These are phyloP conservation scores for Quercus gilva DNA, from an alignment of 306 rosid species.

Conservation along the genomic window DNA sequence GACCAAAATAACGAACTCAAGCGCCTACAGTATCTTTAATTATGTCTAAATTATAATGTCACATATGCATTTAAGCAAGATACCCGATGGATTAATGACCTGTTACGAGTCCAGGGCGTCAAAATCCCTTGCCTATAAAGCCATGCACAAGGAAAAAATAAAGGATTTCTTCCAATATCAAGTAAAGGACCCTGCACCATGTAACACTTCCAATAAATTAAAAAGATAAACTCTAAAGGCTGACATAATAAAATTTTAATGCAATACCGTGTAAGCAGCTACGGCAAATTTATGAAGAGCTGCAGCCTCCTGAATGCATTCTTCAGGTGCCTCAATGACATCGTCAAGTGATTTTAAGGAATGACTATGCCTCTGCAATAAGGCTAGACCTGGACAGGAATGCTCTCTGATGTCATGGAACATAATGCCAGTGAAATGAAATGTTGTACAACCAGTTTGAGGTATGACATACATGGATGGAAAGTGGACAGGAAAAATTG, in stretches of 20 bases:
- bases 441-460: background rate
- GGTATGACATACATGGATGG: background rate
- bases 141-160: slow-evolving; percentile 79
- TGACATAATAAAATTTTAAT: background rate
- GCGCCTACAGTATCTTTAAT: background rate
- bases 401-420: slow-evolving; percentile 16
- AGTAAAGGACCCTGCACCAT: slow-evolving; percentile 88
- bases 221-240: slow-evolving; percentile 3
- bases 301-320: slow-evolving; percentile 66
- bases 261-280: slow-evolving; percentile 89
- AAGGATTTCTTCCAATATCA: slow-evolving; percentile 86
- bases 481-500: background rate
- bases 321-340: slow-evolving; percentile 50
- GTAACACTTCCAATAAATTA: slow-evolving; percentile 15
- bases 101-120: slow-evolving; percentile 81
- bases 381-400: slow-evolving; percentile 71
- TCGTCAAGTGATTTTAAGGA: slow-evolving; percentile 42
- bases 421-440: background rate
- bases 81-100: slow-evolving; percentile 49
- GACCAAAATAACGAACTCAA: background rate
- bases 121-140: slow-evolving; percentile 84
- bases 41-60: slow-evolving; percentile 4
- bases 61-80: slow-evolving; percentile 31
- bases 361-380: slow-evolving; percentile 56
- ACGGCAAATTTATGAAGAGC: slow-evolving; percentile 87